These are phyloP conservation scores for Nicotiana noctiflora DNA, from an alignment of 257 asterid species.

Conservation along the genomic window DNA sequence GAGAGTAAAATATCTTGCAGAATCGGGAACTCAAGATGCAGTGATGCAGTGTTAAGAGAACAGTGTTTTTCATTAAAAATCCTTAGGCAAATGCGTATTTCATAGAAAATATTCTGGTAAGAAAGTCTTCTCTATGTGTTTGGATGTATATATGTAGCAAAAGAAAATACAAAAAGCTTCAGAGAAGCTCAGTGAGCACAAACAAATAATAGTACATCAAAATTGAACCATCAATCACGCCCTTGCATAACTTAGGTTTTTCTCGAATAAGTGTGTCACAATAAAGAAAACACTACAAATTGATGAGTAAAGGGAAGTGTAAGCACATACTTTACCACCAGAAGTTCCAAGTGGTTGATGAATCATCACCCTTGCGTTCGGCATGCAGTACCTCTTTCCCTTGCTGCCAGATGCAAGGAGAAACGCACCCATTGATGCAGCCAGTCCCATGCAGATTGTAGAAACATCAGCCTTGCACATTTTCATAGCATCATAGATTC, in stretches of 20 bases:
- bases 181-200: background rate
- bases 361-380: conserved; percentile 94
- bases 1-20: background rate
- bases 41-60: background rate
- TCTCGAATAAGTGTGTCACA: background rate
- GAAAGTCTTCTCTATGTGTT: background rate
- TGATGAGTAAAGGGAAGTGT: background rate
- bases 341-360: conserved; percentile 87
- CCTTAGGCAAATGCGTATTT: background rate
- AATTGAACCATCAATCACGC: background rate
- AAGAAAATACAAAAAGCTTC: background rate
- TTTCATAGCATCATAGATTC: conserved; percentile 98
- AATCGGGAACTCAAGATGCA: background rate
- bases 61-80: background rate
- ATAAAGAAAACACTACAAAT: background rate
- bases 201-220: background rate
- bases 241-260: background rate
- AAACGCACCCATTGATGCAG: conserved; percentile 96
- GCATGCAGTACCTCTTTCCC: conserved; percentile 98
- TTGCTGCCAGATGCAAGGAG: conserved; percentile 81
- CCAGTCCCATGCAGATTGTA: conserved; percentile 86
- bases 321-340: conserved; percentile 58
- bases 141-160: background rate
- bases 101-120: background rate
- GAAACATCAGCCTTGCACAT: conserved; percentile 95